Percentiles rank a stretch among this genome's conserved stretches.
Conservation (phyloP, 2,329 filamentous ascomycete genomes). For the Penicillium polonicum region DNA sequence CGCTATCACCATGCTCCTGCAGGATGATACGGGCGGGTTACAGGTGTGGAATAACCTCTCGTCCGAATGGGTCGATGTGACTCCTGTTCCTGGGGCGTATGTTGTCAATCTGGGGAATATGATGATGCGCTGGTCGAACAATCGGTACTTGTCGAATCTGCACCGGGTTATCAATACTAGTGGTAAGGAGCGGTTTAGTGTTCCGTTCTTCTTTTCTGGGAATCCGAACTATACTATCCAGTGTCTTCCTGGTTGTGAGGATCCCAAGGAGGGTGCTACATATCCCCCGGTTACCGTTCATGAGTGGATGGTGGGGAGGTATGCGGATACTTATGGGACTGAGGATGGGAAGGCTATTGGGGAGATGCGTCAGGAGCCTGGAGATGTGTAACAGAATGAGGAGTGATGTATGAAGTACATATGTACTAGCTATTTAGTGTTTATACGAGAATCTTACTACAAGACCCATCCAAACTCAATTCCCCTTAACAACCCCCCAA, state of each 20-base stretch:
- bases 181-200: too few relatives aligned
- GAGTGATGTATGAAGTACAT: too few relatives aligned
- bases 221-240: slow-evolving; percentile 27
- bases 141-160: too few relatives aligned
- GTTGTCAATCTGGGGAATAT: too few relatives aligned
- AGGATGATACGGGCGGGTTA: too few relatives aligned
- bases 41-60: too few relatives aligned
- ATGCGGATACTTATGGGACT: slow-evolving; percentile 27
- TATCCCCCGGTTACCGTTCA: slow-evolving; percentile 26
- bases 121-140: too few relatives aligned
- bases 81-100: too few relatives aligned
- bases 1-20: too few relatives aligned
- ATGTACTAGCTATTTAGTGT: neutral
- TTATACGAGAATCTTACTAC: neutral
- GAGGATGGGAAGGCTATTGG: neutral
- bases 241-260: slow-evolving; percentile 25
- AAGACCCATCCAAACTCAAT: neutral
- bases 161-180: too few relatives aligned
- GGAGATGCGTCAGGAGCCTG: neutral
- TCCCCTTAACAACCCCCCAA: slow-evolving; percentile 19
- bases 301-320: slow-evolving; percentile 26
- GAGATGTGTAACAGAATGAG: neutral
- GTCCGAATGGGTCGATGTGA: too few relatives aligned
- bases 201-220: slow-evolving; percentile 7
- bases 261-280: neutral